A percentile compares a stretch with the other conserved stretches of the same genome.
Conservation (phyloP, 2,329 filamentous ascomycete species). For the Beauveria sp. region DNA sequence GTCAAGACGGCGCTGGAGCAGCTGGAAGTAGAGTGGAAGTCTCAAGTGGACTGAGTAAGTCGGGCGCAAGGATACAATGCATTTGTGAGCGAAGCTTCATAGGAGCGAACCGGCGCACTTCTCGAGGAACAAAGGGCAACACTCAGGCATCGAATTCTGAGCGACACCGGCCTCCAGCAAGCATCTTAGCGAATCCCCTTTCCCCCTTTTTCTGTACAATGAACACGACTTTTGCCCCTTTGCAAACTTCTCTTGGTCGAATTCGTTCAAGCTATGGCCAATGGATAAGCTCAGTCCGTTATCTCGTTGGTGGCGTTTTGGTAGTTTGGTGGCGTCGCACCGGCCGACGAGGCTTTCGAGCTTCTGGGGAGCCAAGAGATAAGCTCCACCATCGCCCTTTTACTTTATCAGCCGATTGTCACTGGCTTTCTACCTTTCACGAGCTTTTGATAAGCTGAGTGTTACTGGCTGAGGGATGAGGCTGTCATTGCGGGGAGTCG, state of each 20-base stretch:
- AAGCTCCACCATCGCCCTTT: constrained; percentile 2
- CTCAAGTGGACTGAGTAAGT: neutral
- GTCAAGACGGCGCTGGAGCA: constrained; percentile 43
- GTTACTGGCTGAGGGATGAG: neutral
- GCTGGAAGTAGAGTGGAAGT: constrained; percentile 33
- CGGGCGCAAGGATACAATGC: neutral
- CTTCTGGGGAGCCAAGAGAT: constrained; percentile 11
- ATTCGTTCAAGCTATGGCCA: neutral
- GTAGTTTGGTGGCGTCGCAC: constrained; percentile 5
- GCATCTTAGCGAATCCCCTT: neutral
- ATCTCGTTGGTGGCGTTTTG: constrained; percentile 9
- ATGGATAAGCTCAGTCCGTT: neutral
- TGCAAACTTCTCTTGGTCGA: neutral
- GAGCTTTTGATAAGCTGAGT: constrained; percentile 5
- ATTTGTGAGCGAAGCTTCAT: neutral
- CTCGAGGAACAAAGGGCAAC: neutral
- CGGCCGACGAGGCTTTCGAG: neutral
- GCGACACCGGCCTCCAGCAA: constrained; percentile 1
- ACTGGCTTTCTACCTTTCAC: neutral
- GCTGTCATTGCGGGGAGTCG: neutral
- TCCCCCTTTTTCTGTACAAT: neutral
- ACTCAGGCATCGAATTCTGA: neutral
- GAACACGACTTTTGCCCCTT: neutral
- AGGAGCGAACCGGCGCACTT: neutral
- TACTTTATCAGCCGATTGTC: neutral